Evolutionary conservation across 495 filamentous ascomycete genomes (phyloP).

Genomic region (Penicillium turbatum): DNA sequence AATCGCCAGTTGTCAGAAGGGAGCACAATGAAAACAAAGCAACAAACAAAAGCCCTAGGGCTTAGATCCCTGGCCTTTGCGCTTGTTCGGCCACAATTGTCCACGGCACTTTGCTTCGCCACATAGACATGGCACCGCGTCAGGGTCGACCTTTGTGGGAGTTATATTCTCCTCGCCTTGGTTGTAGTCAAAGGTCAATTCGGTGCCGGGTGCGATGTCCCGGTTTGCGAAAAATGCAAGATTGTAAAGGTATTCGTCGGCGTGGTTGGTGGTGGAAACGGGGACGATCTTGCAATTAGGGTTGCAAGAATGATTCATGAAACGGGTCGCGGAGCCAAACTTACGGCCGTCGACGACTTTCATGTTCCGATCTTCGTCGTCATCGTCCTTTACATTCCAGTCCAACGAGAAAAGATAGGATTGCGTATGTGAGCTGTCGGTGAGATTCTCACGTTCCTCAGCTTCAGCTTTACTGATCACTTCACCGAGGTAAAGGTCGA

Average conservation of each 20-base stretch:
- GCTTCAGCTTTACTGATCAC: conserved; percentile 72
- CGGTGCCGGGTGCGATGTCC: conserved; percentile 63
- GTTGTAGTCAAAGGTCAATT: conserved; percentile 86
- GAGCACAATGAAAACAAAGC: not conserved
- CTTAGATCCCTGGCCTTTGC: conserved; percentile 22
- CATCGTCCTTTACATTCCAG: conserved; percentile 55
- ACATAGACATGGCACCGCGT: conserved; percentile 63
- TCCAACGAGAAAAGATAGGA: conserved; percentile 85
- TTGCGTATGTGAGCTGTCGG: conserved; percentile 32
- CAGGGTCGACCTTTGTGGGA: conserved; percentile 16
- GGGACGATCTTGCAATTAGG: conserved; percentile 78
- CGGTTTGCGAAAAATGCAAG: conserved; percentile 77
- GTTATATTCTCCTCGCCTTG: conserved; percentile 34
- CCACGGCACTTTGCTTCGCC: conserved; percentile 62
- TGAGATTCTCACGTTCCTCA: conserved; percentile 54
- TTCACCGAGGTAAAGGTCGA: conserved; percentile 87
- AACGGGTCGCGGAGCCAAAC: conserved; percentile 54
- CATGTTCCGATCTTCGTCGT: conserved; percentile 20
- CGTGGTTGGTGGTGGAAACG: conserved; percentile 66
- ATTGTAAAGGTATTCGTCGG: conserved; percentile 73
- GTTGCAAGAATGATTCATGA: conserved; percentile 66
- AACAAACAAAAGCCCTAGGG: not conserved
- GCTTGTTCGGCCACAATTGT: conserved; percentile 57
- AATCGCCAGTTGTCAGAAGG: not conserved
- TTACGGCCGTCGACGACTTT: conserved; percentile 59